A percentile compares a stretch with the other conserved stretches of the same genome.
Conservation (phyloP, 805 yeast genomes). For the Monosporozyma siamensis region DNA sequence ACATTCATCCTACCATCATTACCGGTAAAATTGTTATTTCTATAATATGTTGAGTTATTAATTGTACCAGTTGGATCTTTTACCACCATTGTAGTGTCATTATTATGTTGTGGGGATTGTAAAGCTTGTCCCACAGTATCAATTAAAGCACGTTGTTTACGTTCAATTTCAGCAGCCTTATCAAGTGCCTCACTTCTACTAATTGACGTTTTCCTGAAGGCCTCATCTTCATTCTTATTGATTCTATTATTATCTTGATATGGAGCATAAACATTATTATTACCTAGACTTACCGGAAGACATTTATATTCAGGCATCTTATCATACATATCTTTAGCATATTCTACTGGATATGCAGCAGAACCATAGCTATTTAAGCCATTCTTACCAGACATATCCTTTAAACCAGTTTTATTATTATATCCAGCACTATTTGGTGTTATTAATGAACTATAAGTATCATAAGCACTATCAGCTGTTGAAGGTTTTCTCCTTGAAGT, state of each 20-base stretch:
- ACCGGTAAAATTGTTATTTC: not conserved
- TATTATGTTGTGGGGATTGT: conserved; percentile 1
- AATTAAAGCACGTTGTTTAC: conserved; percentile 22
- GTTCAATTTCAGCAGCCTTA: conserved; percentile 4
- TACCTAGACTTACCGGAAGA: conserved; percentile 23
- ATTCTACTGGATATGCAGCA: conserved; percentile 23
- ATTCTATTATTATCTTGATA: not conserved
- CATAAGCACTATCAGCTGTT: not conserved
- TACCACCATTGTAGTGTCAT: not conserved
- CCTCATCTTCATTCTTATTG: conserved; percentile 2
- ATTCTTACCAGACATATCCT: not conserved
- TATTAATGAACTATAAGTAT: conserved; percentile 1
- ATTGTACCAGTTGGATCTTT: not conserved
- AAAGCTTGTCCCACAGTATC: conserved; percentile 8
- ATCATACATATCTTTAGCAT: conserved; percentile 26
- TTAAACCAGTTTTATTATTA: not conserved
- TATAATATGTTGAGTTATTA: not conserved
- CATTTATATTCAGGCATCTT: conserved; percentile 23
- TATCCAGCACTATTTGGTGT: conserved; percentile 2
- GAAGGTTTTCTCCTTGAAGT: not conserved
- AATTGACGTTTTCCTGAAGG: not conserved
- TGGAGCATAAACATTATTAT: conserved; percentile 5
- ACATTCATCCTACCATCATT: not conserved
- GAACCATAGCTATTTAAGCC: not conserved
- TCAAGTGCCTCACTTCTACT: not conserved